Percentiles rank a stretch among this genome's conserved stretches.
These are phyloP conservation scores for Biscogniauxia mediterranea DNA, from an alignment of 2,329 filamentous ascomycete species.

Conservation along the genomic window DNA sequence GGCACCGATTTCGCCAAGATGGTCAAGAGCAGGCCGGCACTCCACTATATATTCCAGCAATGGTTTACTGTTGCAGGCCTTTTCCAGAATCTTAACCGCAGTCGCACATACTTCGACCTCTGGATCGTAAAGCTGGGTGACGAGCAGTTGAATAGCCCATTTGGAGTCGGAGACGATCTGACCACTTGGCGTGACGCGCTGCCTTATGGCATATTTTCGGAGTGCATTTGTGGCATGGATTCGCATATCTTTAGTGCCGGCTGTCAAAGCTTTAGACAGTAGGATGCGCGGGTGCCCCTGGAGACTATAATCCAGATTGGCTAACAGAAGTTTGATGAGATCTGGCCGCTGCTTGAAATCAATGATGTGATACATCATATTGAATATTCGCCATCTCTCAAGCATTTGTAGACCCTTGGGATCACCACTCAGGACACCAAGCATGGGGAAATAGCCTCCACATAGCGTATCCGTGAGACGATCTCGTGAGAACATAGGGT, in stretches of 20 bases:
- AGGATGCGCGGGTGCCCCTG: slow-evolving; percentile 89
- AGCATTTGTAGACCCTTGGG: slow-evolving; percentile 82
- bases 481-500: slow-evolving; percentile 84
- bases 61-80: slow-evolving; percentile 89
- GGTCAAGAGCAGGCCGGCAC: slow-evolving; percentile 89
- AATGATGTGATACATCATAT: slow-evolving; percentile 99
- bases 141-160: slow-evolving; percentile 94
- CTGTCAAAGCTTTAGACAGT: slow-evolving; percentile 88
- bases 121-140: slow-evolving; percentile 97
- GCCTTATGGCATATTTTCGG: slow-evolving; percentile 75
- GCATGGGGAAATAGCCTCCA: slow-evolving; percentile 89
- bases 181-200: slow-evolving; percentile 38
- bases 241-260: slow-evolving; percentile 85
- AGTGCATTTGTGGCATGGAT: slow-evolving; percentile 86
- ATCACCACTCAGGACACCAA: slow-evolving; percentile 84
- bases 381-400: slow-evolving; percentile 96
- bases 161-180: slow-evolving; percentile 67
- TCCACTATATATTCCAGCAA: slow-evolving; percentile 96
- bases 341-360: slow-evolving; percentile 89
- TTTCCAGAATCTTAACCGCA: slow-evolving; percentile 94
- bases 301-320: slow-evolving; percentile 88
- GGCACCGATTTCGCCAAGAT: slow-evolving; percentile 93
- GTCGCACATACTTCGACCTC: slow-evolving; percentile 96
- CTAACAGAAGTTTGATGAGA: slow-evolving; percentile 81
- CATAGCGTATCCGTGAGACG: slow-evolving; percentile 84